phyloP scores from a whole-genome alignment of 192 early-diverging fungal species.

The Coemansia reversa region DNA sequence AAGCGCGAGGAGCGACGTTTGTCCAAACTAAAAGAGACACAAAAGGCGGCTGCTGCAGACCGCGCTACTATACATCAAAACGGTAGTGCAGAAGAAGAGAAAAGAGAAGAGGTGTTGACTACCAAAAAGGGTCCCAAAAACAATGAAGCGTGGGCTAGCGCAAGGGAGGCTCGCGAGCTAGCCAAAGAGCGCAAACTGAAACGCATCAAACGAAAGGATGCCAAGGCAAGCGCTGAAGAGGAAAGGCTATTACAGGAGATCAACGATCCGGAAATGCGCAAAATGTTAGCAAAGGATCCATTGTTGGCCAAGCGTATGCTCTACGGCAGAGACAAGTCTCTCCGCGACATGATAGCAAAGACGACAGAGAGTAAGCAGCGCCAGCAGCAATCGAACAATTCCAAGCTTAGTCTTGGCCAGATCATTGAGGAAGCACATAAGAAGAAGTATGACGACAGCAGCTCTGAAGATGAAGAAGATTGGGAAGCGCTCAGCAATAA shows the following conservation, averaged over 20 bases:
- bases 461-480: conserved; percentile 28
- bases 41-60: conserved; percentile 22
- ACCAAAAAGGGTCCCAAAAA: conserved; percentile 29
- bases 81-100: neutral
- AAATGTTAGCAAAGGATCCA: conserved; percentile 43
- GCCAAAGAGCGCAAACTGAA: conserved; percentile 46
- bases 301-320: conserved; percentile 53
- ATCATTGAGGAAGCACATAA: conserved; percentile 34
- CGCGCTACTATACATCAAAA: neutral
- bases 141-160: conserved; percentile 34
- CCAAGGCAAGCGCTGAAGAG: conserved; percentile 20
- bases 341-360: conserved; percentile 17
- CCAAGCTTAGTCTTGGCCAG: conserved; percentile 23
- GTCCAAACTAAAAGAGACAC: conserved; percentile 45
- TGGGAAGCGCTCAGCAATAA: conserved; percentile 49
- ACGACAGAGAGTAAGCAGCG: conserved; percentile 21
- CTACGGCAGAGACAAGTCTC: conserved; percentile 46
- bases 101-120: conserved; percentile 2
- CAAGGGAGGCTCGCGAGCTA: conserved; percentile 34
- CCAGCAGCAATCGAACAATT: conserved; percentile 9
- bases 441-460: conserved; percentile 16
- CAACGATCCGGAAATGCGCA: conserved; percentile 40
- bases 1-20: conserved; percentile 54
- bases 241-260: conserved; percentile 24
- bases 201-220: conserved; percentile 32